Base-by-base conservation (phyloP, 352 stramenopile genomes). In the Phytophthora lateralis region DNA sequence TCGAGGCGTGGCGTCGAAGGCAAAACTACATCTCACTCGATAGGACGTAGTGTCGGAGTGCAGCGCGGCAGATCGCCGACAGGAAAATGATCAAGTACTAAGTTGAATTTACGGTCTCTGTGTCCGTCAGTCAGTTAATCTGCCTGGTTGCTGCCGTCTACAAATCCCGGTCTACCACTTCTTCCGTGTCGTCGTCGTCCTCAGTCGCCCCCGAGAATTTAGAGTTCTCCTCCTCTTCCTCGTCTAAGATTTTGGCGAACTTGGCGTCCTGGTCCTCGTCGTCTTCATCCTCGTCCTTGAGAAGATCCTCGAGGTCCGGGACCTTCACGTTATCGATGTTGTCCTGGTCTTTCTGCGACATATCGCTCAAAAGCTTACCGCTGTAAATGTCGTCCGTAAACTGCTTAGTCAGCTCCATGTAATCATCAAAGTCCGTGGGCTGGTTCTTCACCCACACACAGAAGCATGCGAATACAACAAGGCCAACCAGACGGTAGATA, bases 351-450 rank as follows among this genome's bases (percentile, higher is more conserved):
- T 97, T 95, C 66, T 99, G 96, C 24, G 95, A 98, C 67, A 99
- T 98, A 75, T 99, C 97, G 37, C 92, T 97, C 42, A 99, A 78
- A 55, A 99, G 80, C 57, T 98, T 99, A 62, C 97, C 97, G 30
- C 95, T 97, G 85, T 99, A 99, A 62, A 99, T 96, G 82, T 99
- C 97, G 72, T 98, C 96, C 55, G 98, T 97, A 71, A 99, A 99
- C 76, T 99, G 97, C 71, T 98, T 98, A 64, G 98, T 98, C 27
- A 97, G 90, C 66, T 95, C 81, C 71, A 99, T 98, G 84, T 99
- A 99, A 5, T 97, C 96, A 88, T 99, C 97, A 80, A 99, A 99
- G 74, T 99, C 97, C 10, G 97, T 99, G 10, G 97, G 97, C 76
- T 99, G 97, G 58, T 98, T 98, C 58, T 98, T 97, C 42, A 98